Conservation (phyloP, 495 filamentous ascomycete genomes). For the Cudoniella acicularis region DNA sequence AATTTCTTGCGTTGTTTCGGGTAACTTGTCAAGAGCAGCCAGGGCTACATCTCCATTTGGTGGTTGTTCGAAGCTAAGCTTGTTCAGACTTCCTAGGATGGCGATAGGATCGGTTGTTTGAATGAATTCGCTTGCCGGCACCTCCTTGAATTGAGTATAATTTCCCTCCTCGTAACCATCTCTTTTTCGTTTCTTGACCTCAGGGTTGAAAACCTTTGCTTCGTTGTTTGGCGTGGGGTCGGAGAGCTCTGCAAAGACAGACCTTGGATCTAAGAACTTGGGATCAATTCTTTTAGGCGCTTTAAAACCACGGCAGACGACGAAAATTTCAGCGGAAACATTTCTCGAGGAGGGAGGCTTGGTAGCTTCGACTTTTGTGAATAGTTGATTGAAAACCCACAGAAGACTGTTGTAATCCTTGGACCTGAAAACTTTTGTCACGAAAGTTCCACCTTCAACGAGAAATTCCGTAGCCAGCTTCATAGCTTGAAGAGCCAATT, state of each 20-base stretch:
- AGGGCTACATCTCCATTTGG: slow-evolving; percentile 81
- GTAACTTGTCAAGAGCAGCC: slow-evolving; percentile 77
- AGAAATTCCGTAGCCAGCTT: slow-evolving; percentile 95
- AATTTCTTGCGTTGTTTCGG: slow-evolving; percentile 92
- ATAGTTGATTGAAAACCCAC: slow-evolving; percentile 98
- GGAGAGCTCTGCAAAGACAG: slow-evolving; percentile 92
- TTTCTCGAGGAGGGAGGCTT: slow-evolving; percentile 95
- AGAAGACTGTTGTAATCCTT: slow-evolving; percentile 95
- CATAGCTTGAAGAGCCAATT: slow-evolving; percentile 86
- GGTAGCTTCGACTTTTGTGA: slow-evolving; percentile 90
- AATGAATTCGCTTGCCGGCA: slow-evolving; percentile 86
- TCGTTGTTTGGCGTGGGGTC: slow-evolving; percentile 92
- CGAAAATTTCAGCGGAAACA: slow-evolving; percentile 97
- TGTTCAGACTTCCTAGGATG: slow-evolving; percentile 86
- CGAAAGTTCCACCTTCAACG: slow-evolving; percentile 84
- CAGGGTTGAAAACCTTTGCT: slow-evolving; percentile 95
- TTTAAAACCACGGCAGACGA: slow-evolving; percentile 91
- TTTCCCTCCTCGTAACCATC: slow-evolving; percentile 97
- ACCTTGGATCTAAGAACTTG: slow-evolving; percentile 82
- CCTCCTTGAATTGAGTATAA: slow-evolving; percentile 87
- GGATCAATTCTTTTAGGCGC: slow-evolving; percentile 92
- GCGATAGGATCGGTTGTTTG: slow-evolving; percentile 92
- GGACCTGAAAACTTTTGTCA: slow-evolving; percentile 97
- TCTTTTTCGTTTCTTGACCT: slow-evolving; percentile 93
- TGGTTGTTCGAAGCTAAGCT: slow-evolving; percentile 73